phyloP scores from a whole-genome alignment of 768 basidiomycete species.

The Phanerodontia chrysosporium region DNA sequence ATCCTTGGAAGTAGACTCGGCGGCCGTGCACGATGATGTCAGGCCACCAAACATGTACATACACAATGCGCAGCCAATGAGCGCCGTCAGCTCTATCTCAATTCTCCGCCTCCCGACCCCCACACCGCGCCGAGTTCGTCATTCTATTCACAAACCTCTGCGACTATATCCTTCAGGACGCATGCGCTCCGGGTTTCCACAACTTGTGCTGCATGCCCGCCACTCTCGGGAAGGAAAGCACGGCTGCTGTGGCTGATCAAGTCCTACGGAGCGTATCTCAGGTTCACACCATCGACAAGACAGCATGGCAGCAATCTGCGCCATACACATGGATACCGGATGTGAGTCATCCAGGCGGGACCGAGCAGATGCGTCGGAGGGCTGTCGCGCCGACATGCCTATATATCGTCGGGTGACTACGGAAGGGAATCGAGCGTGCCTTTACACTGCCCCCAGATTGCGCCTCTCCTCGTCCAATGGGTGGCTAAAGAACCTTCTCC shows the following conservation, averaged over 20 bases:
- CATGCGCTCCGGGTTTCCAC: no score
- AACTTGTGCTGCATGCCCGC: no score
- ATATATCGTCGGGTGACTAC: background rate
- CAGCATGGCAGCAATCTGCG: background rate
- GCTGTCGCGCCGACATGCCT: background rate
- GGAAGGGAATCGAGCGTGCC: background rate
- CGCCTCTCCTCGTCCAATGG: background rate
- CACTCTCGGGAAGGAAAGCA: no score
- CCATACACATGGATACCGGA: background rate
- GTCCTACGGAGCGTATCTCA: no score
- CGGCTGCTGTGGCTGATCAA: no score
- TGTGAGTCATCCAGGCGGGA: background rate
- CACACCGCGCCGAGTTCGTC: no score
- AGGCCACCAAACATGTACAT: background rate
- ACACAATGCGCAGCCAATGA: background rate
- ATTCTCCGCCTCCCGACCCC: no score
- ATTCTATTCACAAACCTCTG: no score
- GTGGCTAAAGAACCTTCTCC: background rate
- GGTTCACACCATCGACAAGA: background rate
- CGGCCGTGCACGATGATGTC: background rate
- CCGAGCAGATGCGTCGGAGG: background rate
- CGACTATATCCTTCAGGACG: no score
- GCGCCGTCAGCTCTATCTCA: no score
- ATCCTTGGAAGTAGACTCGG: conserved; percentile 46
- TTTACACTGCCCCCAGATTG: background rate